phyloP scores from a whole-genome alignment of 2,329 filamentous ascomycete genomes.

The Cladophialophora chaetospira region DNA sequence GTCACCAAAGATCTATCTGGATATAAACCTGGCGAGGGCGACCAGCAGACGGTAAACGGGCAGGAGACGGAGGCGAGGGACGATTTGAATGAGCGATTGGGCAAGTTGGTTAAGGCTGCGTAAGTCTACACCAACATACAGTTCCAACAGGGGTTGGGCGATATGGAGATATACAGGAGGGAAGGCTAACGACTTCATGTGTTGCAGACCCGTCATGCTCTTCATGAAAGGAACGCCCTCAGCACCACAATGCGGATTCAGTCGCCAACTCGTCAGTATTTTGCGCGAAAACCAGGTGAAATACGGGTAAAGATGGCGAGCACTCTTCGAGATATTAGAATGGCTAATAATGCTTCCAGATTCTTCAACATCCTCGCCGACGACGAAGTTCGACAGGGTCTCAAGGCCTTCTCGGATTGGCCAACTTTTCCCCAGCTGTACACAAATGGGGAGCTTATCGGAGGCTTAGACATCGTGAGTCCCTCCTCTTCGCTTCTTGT shows the following conservation, averaged over 20 bases:
- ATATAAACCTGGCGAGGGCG: conserved; percentile 47
- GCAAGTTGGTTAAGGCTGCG: conserved; percentile 87
- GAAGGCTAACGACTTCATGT: conserved; percentile 2
- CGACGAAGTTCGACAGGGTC: conserved; percentile 91
- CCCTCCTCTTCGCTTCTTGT: not conserved
- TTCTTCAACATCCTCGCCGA: conserved; percentile 99
- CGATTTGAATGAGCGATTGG: conserved; percentile 77
- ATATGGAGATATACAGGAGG: not conserved
- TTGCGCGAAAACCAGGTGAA: conserved; percentile 87
- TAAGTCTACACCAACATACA: conserved; percentile 46
- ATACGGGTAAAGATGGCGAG: no score
- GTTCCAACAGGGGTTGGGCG: not conserved
- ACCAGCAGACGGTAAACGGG: conserved; percentile 52
- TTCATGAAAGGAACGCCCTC: conserved; percentile 98
- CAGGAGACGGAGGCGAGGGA: conserved; percentile 69
- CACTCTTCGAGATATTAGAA: no score
- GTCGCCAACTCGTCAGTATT: conserved; percentile 81
- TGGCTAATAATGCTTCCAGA: conserved; percentile 40
- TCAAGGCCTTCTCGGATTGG: conserved; percentile 99
- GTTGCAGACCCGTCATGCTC: conserved; percentile 71
- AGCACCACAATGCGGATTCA: conserved; percentile 88
- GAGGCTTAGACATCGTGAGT: conserved; percentile 92
- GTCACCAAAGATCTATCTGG: conserved; percentile 44
- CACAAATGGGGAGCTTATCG: conserved; percentile 85
- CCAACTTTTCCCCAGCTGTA: conserved; percentile 96